Evolutionary conservation across 2,329 filamentous ascomycete genomes (phyloP), one percentile per base, ranked within the genome.

Genomic region (Fusarium avenaceum): DNA sequence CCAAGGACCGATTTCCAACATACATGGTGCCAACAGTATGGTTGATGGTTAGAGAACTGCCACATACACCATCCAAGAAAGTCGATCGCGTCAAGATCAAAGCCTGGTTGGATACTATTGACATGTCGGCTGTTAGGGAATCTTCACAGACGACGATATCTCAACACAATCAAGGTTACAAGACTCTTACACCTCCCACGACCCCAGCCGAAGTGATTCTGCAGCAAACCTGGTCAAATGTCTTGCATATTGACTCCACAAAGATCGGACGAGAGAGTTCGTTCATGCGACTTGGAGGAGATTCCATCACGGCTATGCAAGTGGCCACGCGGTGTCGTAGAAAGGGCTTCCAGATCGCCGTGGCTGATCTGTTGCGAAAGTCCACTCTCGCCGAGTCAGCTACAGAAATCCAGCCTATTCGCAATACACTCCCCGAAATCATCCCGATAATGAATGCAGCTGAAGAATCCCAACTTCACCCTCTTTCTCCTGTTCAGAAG

Each of bases 261-360:
- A 40, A 40, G 24, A 50, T 50, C 20, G 47, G 47, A 9, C 33
- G 35, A 14, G 47, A 50, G 20, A 50, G 47, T 24, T 50, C 33
- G 6, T 50, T 50, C 47, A 39, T 50, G 35, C 24, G 14, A 3
- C 46, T 49, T 13, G 32, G 46, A 24, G 46, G 46, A 38, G 45
- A 47, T 19, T 47, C 45, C 33, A 47, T 47, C 30, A 6, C 30
- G 9, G 45, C 45, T 14, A 47, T 50, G 47, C 47, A 50, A 40
- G 47, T 30, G 4, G 47, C 47, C 10, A 50, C 33, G 13, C 22
- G 35, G 8, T 50, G n/a, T 8, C 35, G 35, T 3, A 50, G n/a
- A 11, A 26, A 40, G 24, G 35, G 35, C 7, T 10, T 50, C 2
- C 24, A 22, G 4, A 40, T 50, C 15, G n/a, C 24, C 3, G 35